phyloP scores from a whole-genome alignment of 2,329 filamentous ascomycete species.

The Talaromyces marneffei region DNA sequence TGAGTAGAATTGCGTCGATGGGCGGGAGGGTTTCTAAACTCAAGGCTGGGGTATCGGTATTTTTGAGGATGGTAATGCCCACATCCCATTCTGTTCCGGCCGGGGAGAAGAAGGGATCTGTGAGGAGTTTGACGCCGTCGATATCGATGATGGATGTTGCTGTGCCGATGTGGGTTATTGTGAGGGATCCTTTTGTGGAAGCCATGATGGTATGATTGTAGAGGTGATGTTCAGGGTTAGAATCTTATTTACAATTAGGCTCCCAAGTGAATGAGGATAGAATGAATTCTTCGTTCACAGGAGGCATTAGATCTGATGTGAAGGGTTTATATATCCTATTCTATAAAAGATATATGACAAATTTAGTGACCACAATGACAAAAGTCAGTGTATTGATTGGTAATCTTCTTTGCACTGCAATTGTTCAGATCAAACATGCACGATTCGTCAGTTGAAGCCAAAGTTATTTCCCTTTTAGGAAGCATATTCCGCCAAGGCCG shows the following conservation, averaged over 20 bases:
- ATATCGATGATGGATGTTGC: slow-evolving; percentile 46
- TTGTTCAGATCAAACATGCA: background rate
- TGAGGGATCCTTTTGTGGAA: slow-evolving; percentile 16
- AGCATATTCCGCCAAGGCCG: slow-evolving; percentile 2
- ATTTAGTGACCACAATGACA: background rate
- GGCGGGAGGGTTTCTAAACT: slow-evolving; percentile 36
- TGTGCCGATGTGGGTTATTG: slow-evolving; percentile 44
- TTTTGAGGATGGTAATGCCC: slow-evolving; percentile 24
- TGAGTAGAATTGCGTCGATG: slow-evolving; percentile 47
- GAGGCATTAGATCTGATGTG: no score
- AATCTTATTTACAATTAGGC: no score
- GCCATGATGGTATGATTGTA: slow-evolving; percentile 1
- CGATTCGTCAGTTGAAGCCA: background rate
- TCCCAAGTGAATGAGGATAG: no score
- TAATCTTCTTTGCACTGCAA: background rate
- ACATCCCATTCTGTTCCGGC: slow-evolving; percentile 32
- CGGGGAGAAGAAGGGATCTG: slow-evolving; percentile 44
- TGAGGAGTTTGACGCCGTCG: slow-evolving; percentile 40
- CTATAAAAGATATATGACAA: background rate
- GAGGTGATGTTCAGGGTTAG: no score
- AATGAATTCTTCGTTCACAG: no score
- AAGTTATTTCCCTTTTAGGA: slow-evolving; percentile 1
- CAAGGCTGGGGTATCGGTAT: slow-evolving; percentile 32
- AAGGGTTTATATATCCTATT: background rate
- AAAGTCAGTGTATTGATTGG: background rate